Conservation (phyloP, 768 basidiomycete species). For the Ramaria rubella region DNA sequence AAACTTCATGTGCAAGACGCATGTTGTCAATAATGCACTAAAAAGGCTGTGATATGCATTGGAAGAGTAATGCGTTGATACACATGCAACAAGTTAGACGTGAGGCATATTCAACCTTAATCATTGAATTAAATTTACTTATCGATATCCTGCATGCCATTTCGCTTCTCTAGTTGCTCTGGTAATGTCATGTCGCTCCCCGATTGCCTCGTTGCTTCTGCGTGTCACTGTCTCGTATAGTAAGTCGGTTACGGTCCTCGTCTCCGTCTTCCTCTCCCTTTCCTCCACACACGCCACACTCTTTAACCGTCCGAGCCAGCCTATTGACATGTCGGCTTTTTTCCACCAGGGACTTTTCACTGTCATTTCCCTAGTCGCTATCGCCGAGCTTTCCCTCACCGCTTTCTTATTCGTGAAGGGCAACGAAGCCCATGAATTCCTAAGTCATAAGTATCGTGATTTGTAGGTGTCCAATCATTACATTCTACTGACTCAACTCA, state of each 20-base stretch:
- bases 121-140: too few species aligned
- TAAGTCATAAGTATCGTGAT: conserved; percentile 55
- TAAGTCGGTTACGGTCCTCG: neutral
- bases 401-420: conserved; percentile 67
- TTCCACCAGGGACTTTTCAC: conserved; percentile 30
- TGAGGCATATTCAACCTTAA: too few species aligned
- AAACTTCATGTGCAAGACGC: too few species aligned
- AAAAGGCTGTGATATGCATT: too few species aligned
- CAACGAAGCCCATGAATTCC: conserved; percentile 56
- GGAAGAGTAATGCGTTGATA: too few species aligned
- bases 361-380: conserved; percentile 58
- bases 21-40: too few species aligned
- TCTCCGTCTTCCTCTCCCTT: neutral
- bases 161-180: too few species aligned
- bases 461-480: conserved; percentile 37
- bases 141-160: too few species aligned
- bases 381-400: conserved; percentile 70
- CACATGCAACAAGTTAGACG: too few species aligned
- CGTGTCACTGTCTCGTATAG: neutral
- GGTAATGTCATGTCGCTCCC: too few species aligned
- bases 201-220: neutral
- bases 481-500: neutral
- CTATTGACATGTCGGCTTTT: neutral
- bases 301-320: neutral
- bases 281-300: neutral